Evolutionary conservation across 495 filamentous ascomycete species (phyloP).

Genomic region (Daldinia caldariorum): DNA sequence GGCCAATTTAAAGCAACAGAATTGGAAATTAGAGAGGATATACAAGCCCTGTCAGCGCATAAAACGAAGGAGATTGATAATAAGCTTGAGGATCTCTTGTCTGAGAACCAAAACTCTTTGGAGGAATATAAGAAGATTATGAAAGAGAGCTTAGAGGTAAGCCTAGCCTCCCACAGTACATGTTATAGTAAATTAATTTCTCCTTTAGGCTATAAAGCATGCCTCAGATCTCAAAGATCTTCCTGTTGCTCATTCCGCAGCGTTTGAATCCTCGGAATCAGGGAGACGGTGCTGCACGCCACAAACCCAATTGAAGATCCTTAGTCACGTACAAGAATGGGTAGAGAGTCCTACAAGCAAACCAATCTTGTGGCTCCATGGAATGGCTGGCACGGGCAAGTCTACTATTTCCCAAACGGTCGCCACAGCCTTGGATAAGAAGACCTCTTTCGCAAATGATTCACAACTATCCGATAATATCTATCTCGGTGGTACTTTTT

Average conservation of each 20-base stretch:
- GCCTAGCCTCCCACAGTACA: not conserved
- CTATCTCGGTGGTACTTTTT: conserved; percentile 55
- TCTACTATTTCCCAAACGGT: conserved; percentile 58
- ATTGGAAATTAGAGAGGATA: not conserved
- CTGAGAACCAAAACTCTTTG: not conserved
- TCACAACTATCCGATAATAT: not conserved
- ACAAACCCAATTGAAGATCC: conserved; percentile 44
- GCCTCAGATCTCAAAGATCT: conserved; percentile 5
- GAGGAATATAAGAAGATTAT: not conserved
- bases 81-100: not conserved
- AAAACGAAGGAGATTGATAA: too few species aligned
- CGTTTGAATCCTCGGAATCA: conserved; percentile 43
- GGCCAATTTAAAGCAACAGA: conserved; percentile 7
- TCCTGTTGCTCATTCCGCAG: conserved; percentile 25
- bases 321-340: conserved; percentile 29
- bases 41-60: conserved; percentile 6
- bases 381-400: conserved; percentile 59
- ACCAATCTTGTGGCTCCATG: conserved; percentile 56
- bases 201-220: conserved; percentile 6
- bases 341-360: conserved; percentile 16
- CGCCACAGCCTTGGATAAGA: conserved; percentile 38
- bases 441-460: conserved; percentile 1
- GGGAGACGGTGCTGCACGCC: conserved; percentile 42
- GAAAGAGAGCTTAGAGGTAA: not conserved
- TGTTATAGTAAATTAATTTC: not conserved